Evolutionary conservation across 1,284 basidiomycete genomes (phyloP), one percentile per base, ranked within the genome.

Genomic region (Fomitopsis schrenkii): DNA sequence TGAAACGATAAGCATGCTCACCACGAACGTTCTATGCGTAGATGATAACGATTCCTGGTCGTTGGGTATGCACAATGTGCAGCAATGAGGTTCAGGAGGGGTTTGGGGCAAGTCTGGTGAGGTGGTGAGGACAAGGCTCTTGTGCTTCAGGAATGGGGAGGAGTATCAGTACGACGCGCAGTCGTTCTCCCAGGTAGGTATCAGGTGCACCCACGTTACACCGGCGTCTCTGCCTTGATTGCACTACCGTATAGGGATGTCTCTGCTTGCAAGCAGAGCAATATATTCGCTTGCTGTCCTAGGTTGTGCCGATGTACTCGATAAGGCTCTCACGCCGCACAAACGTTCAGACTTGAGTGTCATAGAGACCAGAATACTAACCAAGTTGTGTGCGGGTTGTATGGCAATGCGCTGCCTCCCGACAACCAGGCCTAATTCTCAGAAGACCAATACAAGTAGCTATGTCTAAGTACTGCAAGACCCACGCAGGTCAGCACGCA

Each of bases 401-500:
- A 8, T 40, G 38, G 14, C 38, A 12, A 46, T 10, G n/a, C 44
- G 10, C 44, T 17, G 44, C n/a, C 44, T n/a, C 44, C 6, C 12
- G 12, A 46, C 12, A 33, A 45, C 38, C 26, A 56, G 19, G 19
- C 35, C 22, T 45, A 12, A n/a, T 45, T 40, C 3, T 45, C 33
- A 22, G 8, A 57, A n/a, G 44, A 30, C 35, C 53, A n/a, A 19
- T 41, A 35, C 40, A 59, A 41, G 30, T 58, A 59, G 58, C 48
- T 59, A 42, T 59, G 58, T 59, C 58, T 52, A 46, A 53, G 41
- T 41, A 36, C 58, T 59, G 58, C 58, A 59, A 38, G 56, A 58
- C 28, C 56, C 9, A 33, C 19, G 44, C 5, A 26, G 30, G 33
- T n/a, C 15, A n/a, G 30, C 30, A 44, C n/a, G 48, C 33, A 45